Percentiles rank a stretch among this genome's conserved stretches.
These are phyloP conservation scores for Salix dunnii DNA, from an alignment of 345 rosid genomes.

Conservation along the genomic window DNA sequence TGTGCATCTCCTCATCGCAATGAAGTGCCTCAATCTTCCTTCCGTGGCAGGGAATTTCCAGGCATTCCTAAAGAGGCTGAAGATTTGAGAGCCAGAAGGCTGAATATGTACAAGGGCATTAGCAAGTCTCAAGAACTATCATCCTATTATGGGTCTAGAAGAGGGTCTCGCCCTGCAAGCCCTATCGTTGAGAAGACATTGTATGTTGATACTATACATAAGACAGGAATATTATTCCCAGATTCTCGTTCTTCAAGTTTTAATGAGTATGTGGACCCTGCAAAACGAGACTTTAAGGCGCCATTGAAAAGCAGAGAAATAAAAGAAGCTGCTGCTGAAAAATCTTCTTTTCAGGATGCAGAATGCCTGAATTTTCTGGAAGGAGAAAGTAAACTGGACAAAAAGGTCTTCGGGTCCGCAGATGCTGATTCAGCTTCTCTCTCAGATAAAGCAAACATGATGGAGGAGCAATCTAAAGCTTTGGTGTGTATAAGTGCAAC, in stretches of 20 bases:
- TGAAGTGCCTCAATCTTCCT: slow-evolving; percentile 51
- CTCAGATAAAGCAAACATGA: slow-evolving; percentile 20
- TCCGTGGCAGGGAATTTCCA: slow-evolving; percentile 39
- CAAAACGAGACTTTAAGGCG: slow-evolving; percentile 11
- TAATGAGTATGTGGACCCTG: slow-evolving; percentile 18
- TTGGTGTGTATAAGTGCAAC: slow-evolving; percentile 25
- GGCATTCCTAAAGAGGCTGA: slow-evolving; percentile 61
- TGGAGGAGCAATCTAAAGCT: slow-evolving; percentile 30
- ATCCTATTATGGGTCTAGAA: slow-evolving; percentile 23
- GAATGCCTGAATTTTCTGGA: slow-evolving; percentile 22
- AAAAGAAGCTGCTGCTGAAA: slow-evolving; percentile 11
- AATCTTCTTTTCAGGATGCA: slow-evolving; percentile 22
- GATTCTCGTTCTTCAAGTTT: slow-evolving; percentile 27
- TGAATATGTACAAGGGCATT: slow-evolving; percentile 33
- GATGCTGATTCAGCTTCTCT: slow-evolving; percentile 10
- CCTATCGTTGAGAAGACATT: slow-evolving; percentile 59
- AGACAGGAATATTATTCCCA: slow-evolving; percentile 26
- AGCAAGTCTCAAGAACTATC: slow-evolving; percentile 52
- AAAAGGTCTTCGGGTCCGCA: slow-evolving; percentile 1
- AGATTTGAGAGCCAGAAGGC: slow-evolving; percentile 35
- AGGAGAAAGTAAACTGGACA: slow-evolving; percentile 16
- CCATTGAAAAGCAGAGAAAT: slow-evolving; percentile 18
- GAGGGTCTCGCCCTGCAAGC: slow-evolving; percentile 32
- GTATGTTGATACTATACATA: slow-evolving; percentile 55
- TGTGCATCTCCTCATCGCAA: slow-evolving; percentile 52